A percentile compares a stretch with the other conserved stretches of the same genome.
Conservation (phyloP, 2,329 filamentous ascomycete genomes). For the Hypomyces perniciosus region DNA sequence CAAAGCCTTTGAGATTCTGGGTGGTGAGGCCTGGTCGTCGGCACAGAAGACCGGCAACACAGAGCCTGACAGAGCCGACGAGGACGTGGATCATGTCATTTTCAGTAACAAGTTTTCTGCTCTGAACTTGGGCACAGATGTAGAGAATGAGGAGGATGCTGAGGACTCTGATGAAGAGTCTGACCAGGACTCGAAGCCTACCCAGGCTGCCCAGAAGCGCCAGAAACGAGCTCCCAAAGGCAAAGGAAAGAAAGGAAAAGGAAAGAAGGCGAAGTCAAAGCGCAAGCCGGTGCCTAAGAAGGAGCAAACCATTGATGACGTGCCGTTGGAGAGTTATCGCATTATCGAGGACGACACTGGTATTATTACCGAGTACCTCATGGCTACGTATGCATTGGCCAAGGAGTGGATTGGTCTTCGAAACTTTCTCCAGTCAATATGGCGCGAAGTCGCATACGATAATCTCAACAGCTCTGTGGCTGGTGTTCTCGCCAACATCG, state of each 20-base stretch:
- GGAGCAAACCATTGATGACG: constrained; percentile 25
- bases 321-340: constrained; percentile 38
- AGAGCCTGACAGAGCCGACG: constrained; percentile 18
- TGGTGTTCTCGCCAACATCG: constrained; percentile 35
- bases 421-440: constrained; percentile 33
- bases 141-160: constrained; percentile 11
- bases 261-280: constrained; percentile 11
- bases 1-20: constrained; percentile 30
- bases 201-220: not conserved
- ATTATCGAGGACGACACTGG: constrained; percentile 35
- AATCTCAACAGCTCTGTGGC: constrained; percentile 41
- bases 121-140: constrained; percentile 8
- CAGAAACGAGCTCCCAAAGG: not conserved
- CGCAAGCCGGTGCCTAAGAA: constrained; percentile 4
- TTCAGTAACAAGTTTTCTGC: constrained; percentile 16
- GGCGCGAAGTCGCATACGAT: constrained; percentile 39
- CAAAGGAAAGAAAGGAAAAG: constrained; percentile 15
- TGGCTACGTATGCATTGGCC: constrained; percentile 35
- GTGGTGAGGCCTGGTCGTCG: constrained; percentile 23
- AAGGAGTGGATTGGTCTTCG: constrained; percentile 34
- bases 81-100: constrained; percentile 15
- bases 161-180: not conserved
- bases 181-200: not conserved
- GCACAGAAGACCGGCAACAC: constrained; percentile 11
- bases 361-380: constrained; percentile 35